Base-by-base conservation (phyloP, 2,329 filamentous ascomycete genomes). In the Blumeria graminis region DNA sequence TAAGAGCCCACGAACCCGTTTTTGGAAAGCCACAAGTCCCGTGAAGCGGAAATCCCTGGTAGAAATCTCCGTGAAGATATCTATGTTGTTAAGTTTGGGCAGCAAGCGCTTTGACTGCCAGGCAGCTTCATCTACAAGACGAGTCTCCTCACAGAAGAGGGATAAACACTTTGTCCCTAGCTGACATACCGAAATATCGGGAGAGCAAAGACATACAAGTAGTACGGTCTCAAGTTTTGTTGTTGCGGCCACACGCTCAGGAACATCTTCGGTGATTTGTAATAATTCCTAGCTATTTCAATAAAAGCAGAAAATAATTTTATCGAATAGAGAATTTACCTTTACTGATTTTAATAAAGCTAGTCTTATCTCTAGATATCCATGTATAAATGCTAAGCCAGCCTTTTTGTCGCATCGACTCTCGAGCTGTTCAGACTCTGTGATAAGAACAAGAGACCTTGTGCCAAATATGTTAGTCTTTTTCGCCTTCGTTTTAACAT, bases 1-100 rank as follows among this genome's bases (percentile, higher is more conserved):
- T 22, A 84, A 65, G 35, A 83, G 71, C 11, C 72, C 72, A 48
- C 80, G 74, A 35, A 80, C 72, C 43, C 80, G 73, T 63, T 82
- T 83, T 61, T 84, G 81, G 62, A 84, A 84, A 1, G 80, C 81
- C 10, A 84, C 81, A 7, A 82, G 68, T 0, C 81, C 81, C 7
- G 81, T 84, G 62, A 84, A 81, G 33, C 78, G 72, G 62, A 83
- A 84, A 1, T 73, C 74, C 45, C 74, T 76, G 1, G 79, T 81
- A 1, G 78, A 74, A 55, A 84, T 76, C 59, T 82, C 79, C 28
- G 71, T 68, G 59, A 80, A 83, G 1, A 80, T 69, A 6, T 78
- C 74, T 36, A 72, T 71, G 59, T 84, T 84, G 38, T 77, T 75
- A 50, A 81, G 69, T 13, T 81, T 68, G 0, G 76, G 71, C 16